phyloP scores from a whole-genome alignment of 169 alveolate genomes.

The Cryptosporidium sp. region DNA sequence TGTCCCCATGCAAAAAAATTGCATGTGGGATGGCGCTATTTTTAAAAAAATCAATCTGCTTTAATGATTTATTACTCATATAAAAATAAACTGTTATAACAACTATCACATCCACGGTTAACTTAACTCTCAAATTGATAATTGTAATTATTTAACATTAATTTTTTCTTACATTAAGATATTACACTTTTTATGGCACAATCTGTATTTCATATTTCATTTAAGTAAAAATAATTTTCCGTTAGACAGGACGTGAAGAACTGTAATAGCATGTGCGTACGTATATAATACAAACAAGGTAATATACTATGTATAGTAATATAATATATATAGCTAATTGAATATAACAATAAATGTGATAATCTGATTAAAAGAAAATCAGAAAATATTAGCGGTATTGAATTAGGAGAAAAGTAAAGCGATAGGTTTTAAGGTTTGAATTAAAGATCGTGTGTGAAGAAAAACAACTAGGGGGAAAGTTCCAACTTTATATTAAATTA shows the following conservation, averaged over 20 bases:
- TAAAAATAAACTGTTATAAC: neutral
- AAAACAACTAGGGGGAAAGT: slow-evolving; percentile 6
- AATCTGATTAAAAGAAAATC: neutral
- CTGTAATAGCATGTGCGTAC: slow-evolving; percentile 70
- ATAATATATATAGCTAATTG: neutral
- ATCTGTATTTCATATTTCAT: neutral
- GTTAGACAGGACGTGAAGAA: slow-evolving; percentile 45
- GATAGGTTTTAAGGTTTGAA: slow-evolving; percentile 2
- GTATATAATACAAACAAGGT: slow-evolving; percentile 4
- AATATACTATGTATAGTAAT: neutral
- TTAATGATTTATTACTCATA: neutral
- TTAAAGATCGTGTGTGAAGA: slow-evolving; percentile 26
- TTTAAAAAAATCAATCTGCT: neutral
- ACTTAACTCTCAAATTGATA: neutral
- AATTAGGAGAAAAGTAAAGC: neutral
- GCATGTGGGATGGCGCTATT: slow-evolving; percentile 13
- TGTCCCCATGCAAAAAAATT: neutral
- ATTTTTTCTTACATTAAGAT: neutral
- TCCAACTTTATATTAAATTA: neutral
- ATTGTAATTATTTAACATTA: neutral
- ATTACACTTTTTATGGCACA: neutral
- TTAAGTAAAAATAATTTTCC: neutral
- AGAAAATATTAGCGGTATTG: slow-evolving; percentile 9
- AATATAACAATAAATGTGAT: neutral
- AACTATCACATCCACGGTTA: neutral